Evolutionary conservation across 2,329 filamentous ascomycete genomes (phyloP), one percentile per base, ranked within the genome.

Genomic region (Colletotrichum chrysophilum): DNA sequence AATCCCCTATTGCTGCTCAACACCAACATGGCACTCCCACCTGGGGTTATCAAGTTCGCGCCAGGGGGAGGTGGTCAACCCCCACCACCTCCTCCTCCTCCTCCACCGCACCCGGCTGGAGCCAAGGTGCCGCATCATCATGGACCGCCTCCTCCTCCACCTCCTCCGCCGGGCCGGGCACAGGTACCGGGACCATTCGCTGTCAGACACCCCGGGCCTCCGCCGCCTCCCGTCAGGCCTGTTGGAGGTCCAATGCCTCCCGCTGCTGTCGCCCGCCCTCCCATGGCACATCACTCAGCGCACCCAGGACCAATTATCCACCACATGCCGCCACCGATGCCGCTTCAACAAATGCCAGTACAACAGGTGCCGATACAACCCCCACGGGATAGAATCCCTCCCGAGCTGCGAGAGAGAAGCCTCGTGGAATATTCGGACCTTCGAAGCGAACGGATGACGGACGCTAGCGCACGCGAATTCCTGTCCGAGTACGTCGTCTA

Each of bases 401-500:
- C 43, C 38, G 77, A 79, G 26, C 77, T 80, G 48, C 78, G 66
- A 4, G 36, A 66, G 28, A 77, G 76, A 61, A 74, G 72, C 30
- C 36, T 73, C 7, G 72, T 78, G 16, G 79, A 81, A 58, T 77
- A 81, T 24, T 83, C 80, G 9, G 86, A 89, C 70, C 80, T 88
- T 65, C 83, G 84, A 34, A 75, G 80, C 10, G 84, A 86, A 55
- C 79, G 80, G 18, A 77, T 84, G 69, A 86, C 84, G 1, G 82
- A 86, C 28, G 80, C 82, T 7, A 82, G 87, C 14, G 86, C 86
- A 60, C 82, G 80, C 7, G 83, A 85, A 5, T 74, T 78, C 5
- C 83, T 88, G 16, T 86, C 88, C 0, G 82, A 84, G 2, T 88
- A 86, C 76, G 65, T 81, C 34, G 82, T 87, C 18, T 81, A 86